phyloP scores from a whole-genome alignment of 78 protist species.

The Dictyostelium purpureum region DNA sequence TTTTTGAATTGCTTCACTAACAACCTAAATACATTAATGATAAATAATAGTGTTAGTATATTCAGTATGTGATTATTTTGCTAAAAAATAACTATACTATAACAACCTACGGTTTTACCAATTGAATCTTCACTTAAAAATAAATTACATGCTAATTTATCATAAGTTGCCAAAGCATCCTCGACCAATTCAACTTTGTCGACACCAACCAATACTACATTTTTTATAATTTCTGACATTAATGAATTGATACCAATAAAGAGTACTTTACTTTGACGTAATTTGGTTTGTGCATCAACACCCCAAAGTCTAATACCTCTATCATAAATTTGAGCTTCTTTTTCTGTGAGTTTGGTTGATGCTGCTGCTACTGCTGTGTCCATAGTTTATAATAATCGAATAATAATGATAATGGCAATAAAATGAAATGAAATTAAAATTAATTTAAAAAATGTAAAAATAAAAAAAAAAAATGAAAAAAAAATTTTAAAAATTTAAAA shows the following conservation, averaged over 20 bases:
- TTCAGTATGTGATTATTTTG: no score
- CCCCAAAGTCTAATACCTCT: conserved; percentile 89
- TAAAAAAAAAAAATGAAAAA: no score
- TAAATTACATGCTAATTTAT: conserved; percentile 82
- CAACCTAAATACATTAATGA: neutral
- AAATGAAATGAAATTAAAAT: no score
- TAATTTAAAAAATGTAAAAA: no score
- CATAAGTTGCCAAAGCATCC: neutral
- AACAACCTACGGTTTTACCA: conserved; percentile 59
- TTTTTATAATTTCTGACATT: conserved; percentile 95
- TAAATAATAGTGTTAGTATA: neutral
- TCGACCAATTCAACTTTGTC: conserved; percentile 91
- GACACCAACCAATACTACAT: conserved; percentile 96
- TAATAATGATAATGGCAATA: no score
- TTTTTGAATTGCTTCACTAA: conserved; percentile 19
- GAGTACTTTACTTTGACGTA: conserved; percentile 79
- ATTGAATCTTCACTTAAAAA: conserved; percentile 25
- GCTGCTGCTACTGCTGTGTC: neutral
- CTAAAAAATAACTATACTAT: neutral
- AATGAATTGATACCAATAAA: conserved; percentile 92
- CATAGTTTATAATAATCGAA: no score
- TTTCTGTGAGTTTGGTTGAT: conserved; percentile 33
- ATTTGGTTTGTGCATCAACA: conserved; percentile 83
- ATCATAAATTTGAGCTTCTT: conserved; percentile 84
- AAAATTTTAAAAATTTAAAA: no score